A percentile compares a stretch with the other conserved stretches of the same genome.
Evolutionary conservation across 169 alveolate species (phyloP).

Genomic region (Cryptosporidium sp.): DNA sequence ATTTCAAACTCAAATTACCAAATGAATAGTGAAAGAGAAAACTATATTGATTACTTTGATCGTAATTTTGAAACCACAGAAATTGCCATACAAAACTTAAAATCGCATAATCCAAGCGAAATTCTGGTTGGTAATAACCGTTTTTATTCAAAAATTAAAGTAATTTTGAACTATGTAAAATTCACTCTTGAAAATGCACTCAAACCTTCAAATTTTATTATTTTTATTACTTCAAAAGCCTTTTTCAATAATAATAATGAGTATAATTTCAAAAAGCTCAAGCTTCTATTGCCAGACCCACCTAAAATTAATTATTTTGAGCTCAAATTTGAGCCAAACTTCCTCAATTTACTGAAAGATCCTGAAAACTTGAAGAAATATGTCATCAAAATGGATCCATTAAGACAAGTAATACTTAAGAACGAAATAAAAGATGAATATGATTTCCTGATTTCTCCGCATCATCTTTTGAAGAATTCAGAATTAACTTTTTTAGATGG

Average conservation of each 20-base stretch:
- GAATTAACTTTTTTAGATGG: constrained; percentile 63
- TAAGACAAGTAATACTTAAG: constrained; percentile 1
- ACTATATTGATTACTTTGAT: constrained; percentile 41
- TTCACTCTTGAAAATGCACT: constrained; percentile 49
- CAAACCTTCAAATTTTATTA: constrained; percentile 34
- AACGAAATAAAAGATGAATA: constrained; percentile 33
- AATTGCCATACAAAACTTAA: constrained; percentile 41
- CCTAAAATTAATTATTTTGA: constrained; percentile 20
- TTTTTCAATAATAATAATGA: background rate
- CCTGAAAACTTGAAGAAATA: constrained; percentile 21
- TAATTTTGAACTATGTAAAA: constrained; percentile 29
- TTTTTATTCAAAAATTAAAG: constrained; percentile 24
- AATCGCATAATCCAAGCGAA: constrained; percentile 67
- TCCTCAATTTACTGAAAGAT: constrained; percentile 29
- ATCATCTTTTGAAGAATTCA: constrained; percentile 35
- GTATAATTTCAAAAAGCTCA: background rate
- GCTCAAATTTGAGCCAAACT: constrained; percentile 26
- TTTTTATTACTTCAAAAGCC: constrained; percentile 19
- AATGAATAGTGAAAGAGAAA: constrained; percentile 43
- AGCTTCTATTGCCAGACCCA: background rate
- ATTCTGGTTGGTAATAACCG: constrained; percentile 64
- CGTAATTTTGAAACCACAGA: constrained; percentile 51
- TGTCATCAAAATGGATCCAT: constrained; percentile 45
- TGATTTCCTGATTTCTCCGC: constrained; percentile 22
- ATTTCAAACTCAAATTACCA: constrained; percentile 62